Evolutionary conservation across 208 protist genomes (phyloP).

Genomic region (Acanthamoeba triangularis): DNA sequence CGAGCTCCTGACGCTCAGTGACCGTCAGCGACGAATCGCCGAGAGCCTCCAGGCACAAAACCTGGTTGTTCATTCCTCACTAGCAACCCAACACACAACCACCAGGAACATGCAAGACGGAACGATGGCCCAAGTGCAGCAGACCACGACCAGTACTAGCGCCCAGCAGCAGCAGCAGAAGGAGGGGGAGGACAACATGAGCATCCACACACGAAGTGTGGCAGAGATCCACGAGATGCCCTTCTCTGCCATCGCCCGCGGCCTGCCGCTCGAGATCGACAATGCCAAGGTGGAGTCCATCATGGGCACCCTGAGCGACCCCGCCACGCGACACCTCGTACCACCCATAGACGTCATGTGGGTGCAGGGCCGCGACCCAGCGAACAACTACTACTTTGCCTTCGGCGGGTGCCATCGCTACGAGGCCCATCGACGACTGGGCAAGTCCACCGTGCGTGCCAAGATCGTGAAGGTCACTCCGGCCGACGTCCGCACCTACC

Average conservation of each 20-base stretch:
- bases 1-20: too few species aligned
- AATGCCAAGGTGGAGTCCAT: slow-evolving; percentile 33
- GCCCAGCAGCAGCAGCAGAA: background rate
- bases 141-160: background rate
- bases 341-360: slow-evolving; percentile 64
- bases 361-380: slow-evolving; percentile 22
- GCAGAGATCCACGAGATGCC: slow-evolving; percentile 67
- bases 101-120: background rate
- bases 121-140: background rate
- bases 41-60: too few species aligned
- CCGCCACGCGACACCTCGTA: background rate
- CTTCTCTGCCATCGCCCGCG: background rate
- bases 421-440: slow-evolving; percentile 43
- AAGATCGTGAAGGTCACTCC: slow-evolving; percentile 11
- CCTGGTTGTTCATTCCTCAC: too few species aligned
- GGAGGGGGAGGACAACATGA: slow-evolving; percentile 51
- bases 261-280: slow-evolving; percentile 3
- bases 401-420: slow-evolving; percentile 69
- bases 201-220: slow-evolving; percentile 33
- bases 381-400: slow-evolving; percentile 69
- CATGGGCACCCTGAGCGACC: background rate
- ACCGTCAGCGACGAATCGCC: too few species aligned
- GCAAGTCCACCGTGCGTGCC: background rate
- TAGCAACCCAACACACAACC: background rate
- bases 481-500: background rate